Evolutionary conservation across 2,329 filamentous ascomycete species (phyloP).

Genomic region (Pseudocercospora pini-densiflorae): DNA sequence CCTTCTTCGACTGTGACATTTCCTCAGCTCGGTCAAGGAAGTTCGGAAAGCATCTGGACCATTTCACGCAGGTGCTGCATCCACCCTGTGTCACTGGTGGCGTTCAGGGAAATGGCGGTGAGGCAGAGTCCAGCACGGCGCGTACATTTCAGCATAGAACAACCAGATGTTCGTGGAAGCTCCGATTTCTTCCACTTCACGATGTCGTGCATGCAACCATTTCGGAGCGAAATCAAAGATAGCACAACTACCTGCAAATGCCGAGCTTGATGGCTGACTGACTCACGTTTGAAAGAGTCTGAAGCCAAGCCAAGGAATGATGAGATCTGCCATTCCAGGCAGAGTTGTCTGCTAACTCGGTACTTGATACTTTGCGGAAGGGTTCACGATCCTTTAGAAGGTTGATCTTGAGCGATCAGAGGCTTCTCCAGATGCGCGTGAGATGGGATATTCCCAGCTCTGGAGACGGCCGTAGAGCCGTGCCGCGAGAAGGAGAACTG

Average conservation of each 20-base stretch:
- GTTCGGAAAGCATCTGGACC: neutral
- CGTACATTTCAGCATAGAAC: neutral
- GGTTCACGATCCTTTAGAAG: neutral
- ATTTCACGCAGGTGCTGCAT: neutral
- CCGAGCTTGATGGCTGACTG: neutral
- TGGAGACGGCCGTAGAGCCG: neutral
- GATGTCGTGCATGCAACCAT: slow-evolving; percentile 4
- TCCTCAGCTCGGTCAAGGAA: neutral
- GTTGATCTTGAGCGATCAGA: neutral
- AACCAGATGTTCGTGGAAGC: neutral
- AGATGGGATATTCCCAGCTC: neutral
- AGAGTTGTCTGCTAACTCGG: neutral
- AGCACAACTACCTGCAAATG: neutral
- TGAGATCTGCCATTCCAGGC: neutral
- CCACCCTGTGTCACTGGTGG: neutral
- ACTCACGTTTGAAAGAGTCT: neutral
- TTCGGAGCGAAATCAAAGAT: neutral
- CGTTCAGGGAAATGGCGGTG: neutral
- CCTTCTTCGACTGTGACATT: neutral
- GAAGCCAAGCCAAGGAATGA: neutral
- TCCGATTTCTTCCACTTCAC: slow-evolving; percentile 7
- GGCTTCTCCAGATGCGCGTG: neutral
- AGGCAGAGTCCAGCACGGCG: neutral
- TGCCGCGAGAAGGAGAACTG: neutral
- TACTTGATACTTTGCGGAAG: neutral